Evolutionary conservation across 192 early-diverging fungal genomes (phyloP).

Genomic region (Backusella australiensis): DNA sequence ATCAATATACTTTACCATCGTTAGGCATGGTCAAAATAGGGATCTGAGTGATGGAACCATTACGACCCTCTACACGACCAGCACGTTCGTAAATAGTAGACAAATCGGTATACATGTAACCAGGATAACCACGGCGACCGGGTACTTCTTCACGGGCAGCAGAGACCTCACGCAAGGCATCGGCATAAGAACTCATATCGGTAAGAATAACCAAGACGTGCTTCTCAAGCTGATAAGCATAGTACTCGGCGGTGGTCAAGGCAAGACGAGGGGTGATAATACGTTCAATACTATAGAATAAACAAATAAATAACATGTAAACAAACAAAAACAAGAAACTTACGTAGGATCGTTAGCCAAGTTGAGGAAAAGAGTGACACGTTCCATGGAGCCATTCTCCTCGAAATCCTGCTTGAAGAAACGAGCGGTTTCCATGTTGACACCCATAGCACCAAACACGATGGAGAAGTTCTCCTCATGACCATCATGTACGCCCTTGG

Average conservation of each 20-base stretch:
- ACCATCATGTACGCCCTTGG: constrained; percentile 91
- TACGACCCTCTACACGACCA: constrained; percentile 94
- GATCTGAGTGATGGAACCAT: constrained; percentile 98
- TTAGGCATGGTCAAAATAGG: constrained; percentile 99
- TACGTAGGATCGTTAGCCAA: constrained; percentile 98
- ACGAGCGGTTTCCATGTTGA: constrained; percentile 99
- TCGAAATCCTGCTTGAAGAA: constrained; percentile 99
- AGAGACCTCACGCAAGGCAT: constrained; percentile 98
- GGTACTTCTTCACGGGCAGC: constrained; percentile 99
- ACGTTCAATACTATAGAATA: constrained; percentile 81
- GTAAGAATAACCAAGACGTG: constrained; percentile 99
- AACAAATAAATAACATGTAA: constrained; percentile 6
- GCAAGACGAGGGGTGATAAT: constrained; percentile 99
- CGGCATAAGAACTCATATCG: constrained; percentile 99
- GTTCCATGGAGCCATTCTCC: constrained; percentile 98
- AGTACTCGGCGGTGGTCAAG: constrained; percentile 98
- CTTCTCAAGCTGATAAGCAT: constrained; percentile 98
- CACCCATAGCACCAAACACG: constrained; percentile 99
- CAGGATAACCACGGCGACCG: constrained; percentile 98
- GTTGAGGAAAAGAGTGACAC: constrained; percentile 98
- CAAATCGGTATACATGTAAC: constrained; percentile 99
- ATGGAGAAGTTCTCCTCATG: constrained; percentile 99
- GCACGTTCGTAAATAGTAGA: constrained; percentile 99
- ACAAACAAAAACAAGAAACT: constrained; percentile 22
- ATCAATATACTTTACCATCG: constrained; percentile 64